A percentile compares a stretch with the other conserved stretches of the same genome.
Evolutionary conservation across 1,284 basidiomycete species (phyloP).

Genomic region (Moniliophthora roreri): DNA sequence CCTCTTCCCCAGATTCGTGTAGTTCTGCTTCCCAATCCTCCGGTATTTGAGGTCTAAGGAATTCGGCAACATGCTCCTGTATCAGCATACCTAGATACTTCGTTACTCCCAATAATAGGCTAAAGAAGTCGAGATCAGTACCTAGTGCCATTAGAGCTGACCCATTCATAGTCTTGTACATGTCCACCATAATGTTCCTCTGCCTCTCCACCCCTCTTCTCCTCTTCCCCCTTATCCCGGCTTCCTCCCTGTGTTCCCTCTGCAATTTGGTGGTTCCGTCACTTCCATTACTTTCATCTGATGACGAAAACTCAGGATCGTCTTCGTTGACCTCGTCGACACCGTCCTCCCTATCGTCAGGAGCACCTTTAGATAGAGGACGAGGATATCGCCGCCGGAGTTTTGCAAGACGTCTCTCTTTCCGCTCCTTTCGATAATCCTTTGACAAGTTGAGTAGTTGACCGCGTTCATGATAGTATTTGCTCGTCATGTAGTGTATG

Average conservation of each 20-base stretch:
- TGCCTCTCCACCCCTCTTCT: conserved; percentile 16
- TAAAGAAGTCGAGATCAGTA: conserved; percentile 26
- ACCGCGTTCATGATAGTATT: conserved; percentile 60
- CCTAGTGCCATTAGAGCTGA: conserved; percentile 71
- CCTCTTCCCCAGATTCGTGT: no score
- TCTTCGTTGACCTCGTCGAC: conserved; percentile 16
- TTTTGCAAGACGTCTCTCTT: conserved; percentile 23
- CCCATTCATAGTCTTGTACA: conserved; percentile 75
- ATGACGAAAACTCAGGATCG: neutral
- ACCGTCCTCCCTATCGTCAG: neutral
- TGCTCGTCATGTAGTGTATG: conserved; percentile 65
- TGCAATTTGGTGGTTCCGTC: neutral
- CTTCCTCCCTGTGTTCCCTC: no score
- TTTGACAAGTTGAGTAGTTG: conserved; percentile 53
- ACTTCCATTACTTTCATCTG: neutral
- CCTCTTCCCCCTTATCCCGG: neutral
- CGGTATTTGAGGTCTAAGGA: conserved; percentile 39
- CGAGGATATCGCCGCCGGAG: conserved; percentile 2
- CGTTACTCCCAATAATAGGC: conserved; percentile 8
- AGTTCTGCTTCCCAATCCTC: conserved; percentile 10
- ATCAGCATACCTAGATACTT: conserved; percentile 59
- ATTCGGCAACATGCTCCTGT: conserved; percentile 56
- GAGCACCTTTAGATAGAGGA: no score
- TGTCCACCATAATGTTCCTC: conserved; percentile 42
- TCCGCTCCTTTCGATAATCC: conserved; percentile 44